A percentile compares a stretch with the other conserved stretches of the same genome.
These are phyloP conservation scores for Luffa aegyptiaca DNA, from an alignment of 306 rosid species.

Conservation along the genomic window DNA sequence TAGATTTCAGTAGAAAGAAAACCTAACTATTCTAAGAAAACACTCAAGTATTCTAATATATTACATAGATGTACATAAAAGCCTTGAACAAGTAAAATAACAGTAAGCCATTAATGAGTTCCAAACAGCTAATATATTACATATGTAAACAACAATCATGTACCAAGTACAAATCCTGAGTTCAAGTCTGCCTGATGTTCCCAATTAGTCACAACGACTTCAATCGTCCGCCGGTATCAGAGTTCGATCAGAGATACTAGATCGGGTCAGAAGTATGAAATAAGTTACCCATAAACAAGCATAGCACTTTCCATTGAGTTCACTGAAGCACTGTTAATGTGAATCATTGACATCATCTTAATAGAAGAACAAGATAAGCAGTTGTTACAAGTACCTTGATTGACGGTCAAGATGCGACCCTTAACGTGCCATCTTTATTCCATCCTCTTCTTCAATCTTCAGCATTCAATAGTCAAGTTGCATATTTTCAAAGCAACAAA, in stretches of 20 bases:
- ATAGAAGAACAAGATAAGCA: neutral
- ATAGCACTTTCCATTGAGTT: neutral
- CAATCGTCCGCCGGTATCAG: neutral
- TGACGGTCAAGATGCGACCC: neutral
- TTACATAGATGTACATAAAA: neutral
- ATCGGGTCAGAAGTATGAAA: neutral
- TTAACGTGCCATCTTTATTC: neutral
- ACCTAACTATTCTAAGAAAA: neutral
- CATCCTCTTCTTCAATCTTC: neutral
- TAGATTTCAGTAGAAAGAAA: neutral
- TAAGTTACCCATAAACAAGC: neutral
- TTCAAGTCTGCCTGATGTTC: neutral
- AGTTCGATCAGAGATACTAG: neutral
- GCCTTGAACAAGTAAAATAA: neutral
- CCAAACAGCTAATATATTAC: neutral
- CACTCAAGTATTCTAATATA: neutral
- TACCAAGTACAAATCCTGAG: neutral
- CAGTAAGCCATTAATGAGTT: neutral
- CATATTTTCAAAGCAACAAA: neutral
- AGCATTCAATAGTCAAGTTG: neutral
- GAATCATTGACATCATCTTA: neutral
- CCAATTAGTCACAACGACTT: neutral
- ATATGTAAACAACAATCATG: neutral
- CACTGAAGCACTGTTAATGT: neutral
- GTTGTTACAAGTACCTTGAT: neutral